Evolutionary conservation across 257 asterid genomes (phyloP), one percentile per base, ranked within the genome.

Genomic region (Salvia rosmarinus): DNA sequence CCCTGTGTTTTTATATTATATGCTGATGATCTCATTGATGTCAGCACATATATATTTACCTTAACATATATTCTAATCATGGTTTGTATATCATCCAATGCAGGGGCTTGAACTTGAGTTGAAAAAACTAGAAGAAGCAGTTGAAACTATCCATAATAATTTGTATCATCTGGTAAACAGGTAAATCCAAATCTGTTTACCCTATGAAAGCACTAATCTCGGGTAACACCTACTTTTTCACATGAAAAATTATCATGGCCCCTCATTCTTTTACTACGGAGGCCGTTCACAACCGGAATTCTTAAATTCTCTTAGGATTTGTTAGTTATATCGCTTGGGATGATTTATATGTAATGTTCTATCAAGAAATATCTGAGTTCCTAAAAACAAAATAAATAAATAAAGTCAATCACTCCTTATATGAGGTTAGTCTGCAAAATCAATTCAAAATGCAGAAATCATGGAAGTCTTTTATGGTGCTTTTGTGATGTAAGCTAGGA

Each of bases 31-130:
- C 30, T 35, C n/a, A 62, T 14, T 25, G 44, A 17, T 68, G 4
- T 58, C 59, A 11, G 9, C 50, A 23, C 7, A 34, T 40, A 12
- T 63, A 11, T 30, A 51, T 14, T 39, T 9, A 16, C 6, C 71
- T 9, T 39, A 10, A 23, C 19, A 11, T 47, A 14, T 57, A 47
- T 49, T 14, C 4, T 12, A 11, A 30, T 42, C 13, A 16, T 17
- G 66, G 11, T 9, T 65, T 71, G 72, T 21, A 8, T 64, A 70
- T 57, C 44, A 25, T 78, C 59, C 32, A 6, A 50, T 69, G 75
- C 67, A 92, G 97, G 98, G 92, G 30, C 87, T 93, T 71, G 93
- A 90, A 57, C 91, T 88, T 46, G 90, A 90, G 88, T 43, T 93
- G 77, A 77, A 67, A 75, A 93, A 86, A 85, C 90, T 90, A 58